phyloP scores from a whole-genome alignment of 129 eudicot species.

The Apium graveolens region DNA sequence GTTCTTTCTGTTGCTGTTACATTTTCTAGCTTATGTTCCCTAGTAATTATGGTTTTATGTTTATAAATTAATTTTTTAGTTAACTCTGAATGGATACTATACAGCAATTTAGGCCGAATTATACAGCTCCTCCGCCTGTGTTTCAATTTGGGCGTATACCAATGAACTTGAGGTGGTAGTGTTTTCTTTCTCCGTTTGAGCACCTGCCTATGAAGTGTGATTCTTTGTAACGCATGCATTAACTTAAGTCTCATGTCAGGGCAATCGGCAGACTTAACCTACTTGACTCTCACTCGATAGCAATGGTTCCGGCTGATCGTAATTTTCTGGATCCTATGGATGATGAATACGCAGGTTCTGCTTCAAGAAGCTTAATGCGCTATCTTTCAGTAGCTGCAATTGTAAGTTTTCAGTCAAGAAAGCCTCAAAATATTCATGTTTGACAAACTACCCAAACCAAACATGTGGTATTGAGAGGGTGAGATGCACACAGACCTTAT shows the following conservation, averaged over 20 bases:
- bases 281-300: conserved; percentile 43
- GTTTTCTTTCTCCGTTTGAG: neutral
- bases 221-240: conserved; percentile 2
- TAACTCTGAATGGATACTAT: neutral
- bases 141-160: conserved; percentile 60
- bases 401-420: conserved; percentile 9
- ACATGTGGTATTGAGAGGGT: neutral
- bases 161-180: conserved; percentile 63
- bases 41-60: neutral
- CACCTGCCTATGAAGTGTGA: neutral
- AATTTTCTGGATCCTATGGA: conserved; percentile 32
- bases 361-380: conserved; percentile 61
- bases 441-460: neutral
- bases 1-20: neutral
- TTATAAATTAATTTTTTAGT: neutral
- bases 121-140: conserved; percentile 76
- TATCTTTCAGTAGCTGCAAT: conserved; percentile 59
- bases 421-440: too few relatives aligned
- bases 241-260: conserved; percentile 28
- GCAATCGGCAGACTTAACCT: conserved; percentile 74
- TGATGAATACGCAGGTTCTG: conserved; percentile 48
- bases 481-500: neutral
- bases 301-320: conserved; percentile 61
- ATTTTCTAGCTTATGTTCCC: neutral
- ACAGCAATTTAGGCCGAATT: conserved; percentile 87